These are phyloP conservation scores for Thraustochytrium sp. DNA, from an alignment of 352 stramenopile species.

Conservation along the genomic window DNA sequence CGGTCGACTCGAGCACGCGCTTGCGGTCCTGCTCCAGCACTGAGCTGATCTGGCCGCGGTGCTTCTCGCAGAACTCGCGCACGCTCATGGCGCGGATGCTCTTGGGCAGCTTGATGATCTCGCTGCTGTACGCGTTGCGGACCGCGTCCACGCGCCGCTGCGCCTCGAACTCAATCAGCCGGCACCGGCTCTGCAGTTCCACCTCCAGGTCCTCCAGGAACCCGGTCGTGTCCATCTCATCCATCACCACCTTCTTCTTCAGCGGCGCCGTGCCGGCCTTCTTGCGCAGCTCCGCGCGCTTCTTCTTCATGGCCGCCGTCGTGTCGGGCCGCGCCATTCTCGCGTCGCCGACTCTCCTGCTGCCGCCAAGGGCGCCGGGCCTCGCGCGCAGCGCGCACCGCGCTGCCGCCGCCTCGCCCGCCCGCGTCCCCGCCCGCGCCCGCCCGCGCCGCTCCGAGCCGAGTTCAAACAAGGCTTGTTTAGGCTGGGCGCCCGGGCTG, in stretches of 20 bases:
- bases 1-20: neutral
- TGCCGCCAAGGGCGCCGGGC: too few relatives aligned
- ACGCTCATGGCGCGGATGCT: conserved; percentile 39
- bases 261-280: conserved; percentile 22
- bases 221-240: neutral
- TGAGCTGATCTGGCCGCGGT: conserved; percentile 19
- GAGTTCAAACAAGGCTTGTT: too few relatives aligned
- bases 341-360: neutral
- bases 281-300: neutral
- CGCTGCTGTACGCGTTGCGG: neutral
- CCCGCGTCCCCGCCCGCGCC: too few relatives aligned
- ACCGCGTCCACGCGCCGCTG: neutral
- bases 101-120: conserved; percentile 34
- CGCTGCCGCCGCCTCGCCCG: neutral
- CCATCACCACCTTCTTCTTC: conserved; percentile 1
- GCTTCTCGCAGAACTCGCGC: conserved; percentile 23
- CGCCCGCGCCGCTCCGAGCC: too few relatives aligned
- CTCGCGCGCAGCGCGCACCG: too few relatives aligned
- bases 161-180: neutral
- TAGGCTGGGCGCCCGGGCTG: too few relatives aligned
- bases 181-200: neutral
- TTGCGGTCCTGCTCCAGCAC: conserved; percentile 33
- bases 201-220: conserved; percentile 33
- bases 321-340: neutral
- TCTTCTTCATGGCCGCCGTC: conserved; percentile 14